Conservation (phyloP, 2,329 filamentous ascomycete genomes). For the Ophiobolus disseminans region DNA sequence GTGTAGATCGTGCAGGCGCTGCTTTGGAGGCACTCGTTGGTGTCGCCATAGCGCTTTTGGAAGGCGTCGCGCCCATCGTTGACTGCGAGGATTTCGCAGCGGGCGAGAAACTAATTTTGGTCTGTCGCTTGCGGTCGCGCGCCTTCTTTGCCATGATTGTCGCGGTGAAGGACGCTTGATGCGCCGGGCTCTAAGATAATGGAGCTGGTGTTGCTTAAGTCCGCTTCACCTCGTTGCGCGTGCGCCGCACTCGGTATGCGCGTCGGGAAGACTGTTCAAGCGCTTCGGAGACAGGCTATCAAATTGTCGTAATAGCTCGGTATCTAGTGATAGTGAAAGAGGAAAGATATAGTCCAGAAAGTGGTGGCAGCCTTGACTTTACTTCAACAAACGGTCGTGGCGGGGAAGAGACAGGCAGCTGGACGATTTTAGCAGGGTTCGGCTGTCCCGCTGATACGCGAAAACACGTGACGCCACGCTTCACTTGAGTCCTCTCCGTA, state of each 20-base stretch:
- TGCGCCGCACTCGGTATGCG: not conserved
- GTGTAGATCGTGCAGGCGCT: constrained; percentile 24
- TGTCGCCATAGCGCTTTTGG: constrained; percentile 11
- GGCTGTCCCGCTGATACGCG: constrained; percentile 1
- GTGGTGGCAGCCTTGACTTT: not conserved
- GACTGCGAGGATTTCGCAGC: constrained; percentile 48
- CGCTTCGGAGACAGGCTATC: not conserved
- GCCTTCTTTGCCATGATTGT: constrained; percentile 34
- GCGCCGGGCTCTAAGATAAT: not conserved
- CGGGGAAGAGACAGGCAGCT: not conserved
- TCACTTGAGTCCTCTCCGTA: too few species aligned
- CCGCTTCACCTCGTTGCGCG: not conserved
- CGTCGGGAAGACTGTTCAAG: not conserved
- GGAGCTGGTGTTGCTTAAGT: not conserved
- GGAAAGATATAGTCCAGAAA: not conserved
- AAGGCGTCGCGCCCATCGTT: constrained; percentile 9
- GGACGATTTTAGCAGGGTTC: too few species aligned
- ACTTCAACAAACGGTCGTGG: not conserved
- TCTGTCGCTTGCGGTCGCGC: constrained; percentile 46
- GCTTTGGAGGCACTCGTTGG: constrained; percentile 26
- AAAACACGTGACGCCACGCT: constrained; percentile 10
- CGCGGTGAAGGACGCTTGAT: not conserved
- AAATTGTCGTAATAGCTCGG: not conserved
- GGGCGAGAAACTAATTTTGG: constrained; percentile 53
- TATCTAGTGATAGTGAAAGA: not conserved